A percentile compares a stretch with the other conserved stretches of the same genome.
Conservation (phyloP, 345 rosid genomes). For the Euphorbia peplus region DNA sequence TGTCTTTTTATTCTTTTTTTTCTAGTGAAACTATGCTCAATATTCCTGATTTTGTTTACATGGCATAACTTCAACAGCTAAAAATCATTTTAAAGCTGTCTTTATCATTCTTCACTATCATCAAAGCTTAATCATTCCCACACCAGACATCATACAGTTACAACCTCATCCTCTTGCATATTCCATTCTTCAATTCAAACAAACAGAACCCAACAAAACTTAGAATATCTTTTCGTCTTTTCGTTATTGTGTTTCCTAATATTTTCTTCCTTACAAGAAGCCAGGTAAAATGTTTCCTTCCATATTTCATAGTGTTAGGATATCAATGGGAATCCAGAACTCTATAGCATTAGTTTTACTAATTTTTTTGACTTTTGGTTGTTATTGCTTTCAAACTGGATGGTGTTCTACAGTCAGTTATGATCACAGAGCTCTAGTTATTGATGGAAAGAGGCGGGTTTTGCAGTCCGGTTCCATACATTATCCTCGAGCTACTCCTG, state of each 20-base stretch:
- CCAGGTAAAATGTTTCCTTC: neutral
- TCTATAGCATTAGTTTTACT: conserved; percentile 17
- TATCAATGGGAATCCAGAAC: conserved; percentile 24
- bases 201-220: conserved; percentile 18
- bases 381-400: conserved; percentile 25
- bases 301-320: conserved; percentile 7
- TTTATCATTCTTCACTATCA: conserved; percentile 1
- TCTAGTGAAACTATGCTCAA: no score
- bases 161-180: neutral
- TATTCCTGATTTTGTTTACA: no score
- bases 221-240: neutral
- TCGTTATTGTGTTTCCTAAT: neutral
- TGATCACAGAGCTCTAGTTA: conserved; percentile 55
- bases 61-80: no score
- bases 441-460: conserved; percentile 57
- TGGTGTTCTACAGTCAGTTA: conserved; percentile 38
- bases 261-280: neutral
- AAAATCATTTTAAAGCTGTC: neutral
- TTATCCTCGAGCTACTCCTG: conserved; percentile 55
- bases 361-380: conserved; percentile 22
- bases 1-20: no score
- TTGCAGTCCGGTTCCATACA: conserved; percentile 66
- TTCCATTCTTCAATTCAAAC: conserved; percentile 7
- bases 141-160: conserved; percentile 1
- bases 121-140: neutral